Percentiles rank a stretch among this genome's conserved stretches.
phyloP scores from a whole-genome alignment of 2,329 filamentous ascomycete genomes.

The Chaetoscypha palmicola region DNA sequence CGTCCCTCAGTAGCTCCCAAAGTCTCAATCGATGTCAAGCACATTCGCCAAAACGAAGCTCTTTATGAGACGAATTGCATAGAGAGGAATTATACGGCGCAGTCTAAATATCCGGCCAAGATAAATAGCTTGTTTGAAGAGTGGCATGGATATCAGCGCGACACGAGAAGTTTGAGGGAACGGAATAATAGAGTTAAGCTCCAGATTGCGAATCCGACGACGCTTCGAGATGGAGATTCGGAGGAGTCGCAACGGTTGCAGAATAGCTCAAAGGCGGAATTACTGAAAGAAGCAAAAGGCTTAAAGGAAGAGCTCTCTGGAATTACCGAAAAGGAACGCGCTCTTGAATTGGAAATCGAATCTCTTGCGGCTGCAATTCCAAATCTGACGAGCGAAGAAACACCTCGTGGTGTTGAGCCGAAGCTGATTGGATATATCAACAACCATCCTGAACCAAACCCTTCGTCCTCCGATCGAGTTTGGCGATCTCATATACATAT shows the following conservation, averaged over 20 bases:
- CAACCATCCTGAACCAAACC: constrained; percentile 46
- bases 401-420: constrained; percentile 63
- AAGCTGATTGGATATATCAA: constrained; percentile 73
- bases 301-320: constrained; percentile 56
- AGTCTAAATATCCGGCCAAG: constrained; percentile 46
- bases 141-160: constrained; percentile 54
- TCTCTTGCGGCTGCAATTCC: constrained; percentile 70
- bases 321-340: constrained; percentile 56
- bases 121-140: constrained; percentile 50
- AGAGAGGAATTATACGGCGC: constrained; percentile 70
- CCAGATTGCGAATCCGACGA: constrained; percentile 46
- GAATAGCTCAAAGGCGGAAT: constrained; percentile 39
- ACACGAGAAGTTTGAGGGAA: constrained; percentile 55
- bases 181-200: constrained; percentile 58
- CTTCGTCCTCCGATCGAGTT: constrained; percentile 32
- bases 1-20: constrained; percentile 67
- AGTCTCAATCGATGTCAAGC: constrained; percentile 73
- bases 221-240: constrained; percentile 36
- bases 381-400: constrained; percentile 73
- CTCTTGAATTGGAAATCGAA: constrained; percentile 59
- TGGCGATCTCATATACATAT: constrained; percentile 80
- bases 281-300: constrained; percentile 56
- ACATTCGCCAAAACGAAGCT: constrained; percentile 78
- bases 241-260: constrained; percentile 18
- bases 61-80: constrained; percentile 77